Percentiles rank a stretch among this genome's conserved stretches.
Conservation (phyloP, 768 basidiomycete species). For the Epithele typhae region DNA sequence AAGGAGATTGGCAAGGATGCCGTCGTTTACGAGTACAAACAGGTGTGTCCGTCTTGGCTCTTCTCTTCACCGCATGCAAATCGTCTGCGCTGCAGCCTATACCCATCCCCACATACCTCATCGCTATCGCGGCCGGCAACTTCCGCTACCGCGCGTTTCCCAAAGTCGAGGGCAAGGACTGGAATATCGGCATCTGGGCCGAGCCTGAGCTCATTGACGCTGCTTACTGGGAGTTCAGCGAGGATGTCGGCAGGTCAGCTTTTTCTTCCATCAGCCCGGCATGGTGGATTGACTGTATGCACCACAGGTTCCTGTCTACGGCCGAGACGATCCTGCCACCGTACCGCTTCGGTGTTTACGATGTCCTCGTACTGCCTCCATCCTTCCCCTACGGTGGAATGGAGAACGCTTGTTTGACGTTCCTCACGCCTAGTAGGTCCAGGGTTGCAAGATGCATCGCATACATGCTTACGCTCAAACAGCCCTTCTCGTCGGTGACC, state of each 20-base stretch:
- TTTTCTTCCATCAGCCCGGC: background rate
- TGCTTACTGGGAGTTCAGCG: constrained; percentile 83
- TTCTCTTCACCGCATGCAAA: background rate
- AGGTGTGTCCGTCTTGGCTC: constrained; percentile 39
- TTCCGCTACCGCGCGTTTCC: constrained; percentile 68
- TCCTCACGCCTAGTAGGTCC: constrained; percentile 76
- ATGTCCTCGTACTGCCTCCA: constrained; percentile 83
- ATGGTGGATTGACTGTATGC: background rate
- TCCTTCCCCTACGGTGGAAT: constrained; percentile 93
- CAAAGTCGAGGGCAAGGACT: constrained; percentile 54
- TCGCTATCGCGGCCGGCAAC: constrained; percentile 88
- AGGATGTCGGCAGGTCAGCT: constrained; percentile 71
- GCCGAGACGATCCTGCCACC: constrained; percentile 72
- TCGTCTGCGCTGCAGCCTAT: constrained; percentile 48
- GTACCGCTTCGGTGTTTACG: constrained; percentile 86
- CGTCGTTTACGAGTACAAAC: constrained; percentile 73
- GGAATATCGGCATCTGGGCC: constrained; percentile 88
- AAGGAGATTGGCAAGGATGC: constrained; percentile 69
- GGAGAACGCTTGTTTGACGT: constrained; percentile 89
- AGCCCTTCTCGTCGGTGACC: constrained; percentile 86
- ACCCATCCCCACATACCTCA: constrained; percentile 86
- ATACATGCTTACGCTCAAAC: background rate
- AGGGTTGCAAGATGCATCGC: background rate
- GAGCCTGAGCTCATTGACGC: constrained; percentile 79
- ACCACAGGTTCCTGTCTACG: constrained; percentile 61